Conservation (phyloP, 2,329 filamentous ascomycete species). For the Trichoderma cornu-damae region DNA sequence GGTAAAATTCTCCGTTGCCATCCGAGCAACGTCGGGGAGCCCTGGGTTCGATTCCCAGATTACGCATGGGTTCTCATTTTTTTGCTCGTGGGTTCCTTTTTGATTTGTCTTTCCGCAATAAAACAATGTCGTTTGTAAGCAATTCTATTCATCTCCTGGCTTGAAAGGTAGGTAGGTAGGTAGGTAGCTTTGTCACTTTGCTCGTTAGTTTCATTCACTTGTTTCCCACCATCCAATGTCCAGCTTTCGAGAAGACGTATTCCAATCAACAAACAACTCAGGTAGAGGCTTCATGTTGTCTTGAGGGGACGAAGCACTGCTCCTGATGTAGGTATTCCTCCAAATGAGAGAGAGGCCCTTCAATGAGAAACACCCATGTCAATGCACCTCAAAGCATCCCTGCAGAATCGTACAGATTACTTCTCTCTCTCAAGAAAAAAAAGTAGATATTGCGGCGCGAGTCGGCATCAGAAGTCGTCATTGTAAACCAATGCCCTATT, state of each 20-base stretch:
- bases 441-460: background rate
- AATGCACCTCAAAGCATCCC: background rate
- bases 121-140: background rate
- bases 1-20: conserved; percentile 21
- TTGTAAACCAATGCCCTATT: background rate
- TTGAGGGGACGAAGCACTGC: background rate
- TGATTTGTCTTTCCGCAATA: background rate
- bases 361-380: background rate
- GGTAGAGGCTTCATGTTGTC: background rate
- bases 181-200: background rate
- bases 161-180: too few relatives aligned
- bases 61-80: conserved; percentile 8
- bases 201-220: background rate
- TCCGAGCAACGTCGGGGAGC: conserved; percentile 19
- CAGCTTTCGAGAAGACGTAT: background rate
- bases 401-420: conserved; percentile 6
- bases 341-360: background rate
- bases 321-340: background rate
- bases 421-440: conserved; percentile 11
- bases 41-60: conserved; percentile 20
- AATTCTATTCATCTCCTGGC: background rate
- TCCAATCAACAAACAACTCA: background rate
- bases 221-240: background rate
- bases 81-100: background rate
- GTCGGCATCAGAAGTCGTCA: background rate